These are phyloP conservation scores for Arthrobotrys megalospora DNA, from an alignment of 2,329 filamentous ascomycete species.

Conservation along the genomic window DNA sequence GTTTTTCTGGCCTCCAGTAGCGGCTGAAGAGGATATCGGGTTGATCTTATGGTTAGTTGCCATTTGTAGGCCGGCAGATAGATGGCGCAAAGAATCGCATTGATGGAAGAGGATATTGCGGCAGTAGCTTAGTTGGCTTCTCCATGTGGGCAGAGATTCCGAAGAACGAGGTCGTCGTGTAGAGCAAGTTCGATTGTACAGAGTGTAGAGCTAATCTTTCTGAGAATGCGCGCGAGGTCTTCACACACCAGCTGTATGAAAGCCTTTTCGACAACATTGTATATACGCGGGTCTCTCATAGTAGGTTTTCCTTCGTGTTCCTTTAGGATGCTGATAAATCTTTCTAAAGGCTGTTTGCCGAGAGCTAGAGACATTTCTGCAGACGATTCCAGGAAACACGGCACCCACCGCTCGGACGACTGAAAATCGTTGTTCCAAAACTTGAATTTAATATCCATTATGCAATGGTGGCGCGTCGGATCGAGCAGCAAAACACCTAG, in stretches of 20 bases:
- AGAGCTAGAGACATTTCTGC: too few relatives aligned
- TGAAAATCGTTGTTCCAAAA: background rate
- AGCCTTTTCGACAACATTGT: background rate
- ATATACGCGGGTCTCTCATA: background rate
- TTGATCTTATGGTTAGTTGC: background rate
- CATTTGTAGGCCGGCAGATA: background rate
- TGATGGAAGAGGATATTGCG: constrained; percentile 4
- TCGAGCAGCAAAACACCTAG: constrained; percentile 8
- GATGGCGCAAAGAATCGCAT: background rate
- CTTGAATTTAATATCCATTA: background rate
- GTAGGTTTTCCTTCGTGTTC: background rate
- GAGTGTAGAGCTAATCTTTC: background rate
- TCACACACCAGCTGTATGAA: background rate
- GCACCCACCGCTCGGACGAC: background rate
- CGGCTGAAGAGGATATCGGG: background rate
- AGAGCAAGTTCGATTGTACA: constrained; percentile 3
- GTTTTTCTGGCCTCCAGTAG: too few relatives aligned
- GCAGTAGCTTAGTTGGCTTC: background rate
- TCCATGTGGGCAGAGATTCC: background rate
- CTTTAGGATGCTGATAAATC: background rate
- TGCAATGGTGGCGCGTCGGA: background rate
- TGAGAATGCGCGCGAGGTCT: background rate
- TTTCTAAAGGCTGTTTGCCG: background rate
- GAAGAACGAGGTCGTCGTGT: background rate
- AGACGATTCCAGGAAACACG: background rate